These are phyloP conservation scores for Annona cherimola DNA, from an alignment of 164 flowering plant species.

Conservation along the genomic window DNA sequence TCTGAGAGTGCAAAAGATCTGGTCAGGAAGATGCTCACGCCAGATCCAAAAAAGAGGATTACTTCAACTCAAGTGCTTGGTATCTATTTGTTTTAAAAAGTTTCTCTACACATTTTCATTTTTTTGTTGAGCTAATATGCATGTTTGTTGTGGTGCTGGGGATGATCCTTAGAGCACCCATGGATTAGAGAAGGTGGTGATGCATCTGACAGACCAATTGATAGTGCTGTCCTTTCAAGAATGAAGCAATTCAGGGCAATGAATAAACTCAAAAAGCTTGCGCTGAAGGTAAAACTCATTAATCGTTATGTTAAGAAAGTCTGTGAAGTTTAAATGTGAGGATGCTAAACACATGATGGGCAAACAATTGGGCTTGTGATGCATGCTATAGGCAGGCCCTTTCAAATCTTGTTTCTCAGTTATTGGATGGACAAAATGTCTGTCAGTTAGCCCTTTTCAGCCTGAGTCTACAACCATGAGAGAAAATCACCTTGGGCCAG, in stretches of 20 bases:
- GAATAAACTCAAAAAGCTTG: slow-evolving; percentile 94
- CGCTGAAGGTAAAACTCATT: slow-evolving; percentile 54
- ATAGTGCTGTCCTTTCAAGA: slow-evolving; percentile 84
- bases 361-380: neutral
- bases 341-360: neutral
- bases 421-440: neutral
- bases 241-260: slow-evolving; percentile 96
- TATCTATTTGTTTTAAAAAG: slow-evolving; percentile 17
- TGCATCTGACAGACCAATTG: slow-evolving; percentile 89
- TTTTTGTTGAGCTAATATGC: neutral
- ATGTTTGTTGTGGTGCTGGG: neutral
- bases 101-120: neutral
- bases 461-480: no score
- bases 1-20: slow-evolving; percentile 79
- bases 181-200: slow-evolving; percentile 90
- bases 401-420: neutral
- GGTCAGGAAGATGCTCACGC: slow-evolving; percentile 73
- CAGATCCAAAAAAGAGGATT: slow-evolving; percentile 69
- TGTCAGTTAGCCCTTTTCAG: no score
- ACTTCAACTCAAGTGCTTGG: slow-evolving; percentile 88
- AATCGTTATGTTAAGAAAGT: neutral
- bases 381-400: neutral
- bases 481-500: no score
- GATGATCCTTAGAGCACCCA: slow-evolving; percentile 58
- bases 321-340: neutral